phyloP scores from a whole-genome alignment of 371 early-diverging fungal genomes.

The Funneliformis caledonium region DNA sequence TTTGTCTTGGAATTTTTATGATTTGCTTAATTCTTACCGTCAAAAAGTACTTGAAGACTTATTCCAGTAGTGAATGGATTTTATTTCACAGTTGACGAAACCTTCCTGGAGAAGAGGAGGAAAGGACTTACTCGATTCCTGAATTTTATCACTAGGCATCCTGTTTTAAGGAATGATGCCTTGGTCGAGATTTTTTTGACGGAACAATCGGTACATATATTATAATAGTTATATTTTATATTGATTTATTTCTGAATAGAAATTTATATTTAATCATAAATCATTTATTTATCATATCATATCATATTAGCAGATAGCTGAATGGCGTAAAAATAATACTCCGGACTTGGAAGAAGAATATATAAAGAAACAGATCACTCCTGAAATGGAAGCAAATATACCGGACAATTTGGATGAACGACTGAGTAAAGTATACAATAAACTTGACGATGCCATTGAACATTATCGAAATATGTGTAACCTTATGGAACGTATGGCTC shows the following conservation, averaged over 20 bases:
- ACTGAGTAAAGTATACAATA: slow-evolving; percentile 55
- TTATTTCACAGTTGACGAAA: slow-evolving; percentile 60
- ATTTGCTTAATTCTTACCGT: slow-evolving; percentile 1
- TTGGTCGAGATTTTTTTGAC: slow-evolving; percentile 68
- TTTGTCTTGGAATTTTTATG: slow-evolving; percentile 39
- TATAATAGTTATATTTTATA: too few relatives aligned
- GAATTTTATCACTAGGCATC: slow-evolving; percentile 78
- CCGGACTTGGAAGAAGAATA: slow-evolving; percentile 61
- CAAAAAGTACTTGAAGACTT: slow-evolving; percentile 30
- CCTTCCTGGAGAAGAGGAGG: slow-evolving; percentile 75
- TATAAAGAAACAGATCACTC: slow-evolving; percentile 46
- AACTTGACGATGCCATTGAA: slow-evolving; percentile 58
- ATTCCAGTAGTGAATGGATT: slow-evolving; percentile 37
- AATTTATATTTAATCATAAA: not conserved
- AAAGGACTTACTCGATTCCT: slow-evolving; percentile 77
- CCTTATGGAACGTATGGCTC: slow-evolving; percentile 70
- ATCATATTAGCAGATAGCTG: slow-evolving; percentile 51
- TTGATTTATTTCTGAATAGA: too few relatives aligned
- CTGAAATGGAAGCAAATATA: slow-evolving; percentile 48
- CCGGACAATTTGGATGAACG: slow-evolving; percentile 61
- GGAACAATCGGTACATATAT: slow-evolving; percentile 61
- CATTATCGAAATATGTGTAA: slow-evolving; percentile 67
- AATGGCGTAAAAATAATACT: slow-evolving; percentile 59
- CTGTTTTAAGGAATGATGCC: slow-evolving; percentile 69
- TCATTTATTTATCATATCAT: not conserved